Evolutionary conservation across 257 asterid species (phyloP), one percentile per base, ranked within the genome.

Genomic region (Solanum ossicruentum): DNA sequence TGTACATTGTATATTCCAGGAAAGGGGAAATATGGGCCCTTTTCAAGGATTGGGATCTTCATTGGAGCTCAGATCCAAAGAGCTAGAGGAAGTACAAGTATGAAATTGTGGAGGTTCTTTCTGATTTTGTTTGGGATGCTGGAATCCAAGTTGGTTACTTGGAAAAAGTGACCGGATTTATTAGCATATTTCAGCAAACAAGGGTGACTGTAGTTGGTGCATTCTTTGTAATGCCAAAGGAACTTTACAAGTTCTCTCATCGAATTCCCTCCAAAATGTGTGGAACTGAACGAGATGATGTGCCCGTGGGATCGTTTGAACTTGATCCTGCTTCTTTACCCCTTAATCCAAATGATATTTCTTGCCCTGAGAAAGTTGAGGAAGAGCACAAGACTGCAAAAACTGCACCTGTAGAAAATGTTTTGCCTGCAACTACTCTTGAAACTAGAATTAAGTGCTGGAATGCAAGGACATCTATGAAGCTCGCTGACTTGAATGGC

Each of bases 291-390:
- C 87, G 88, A 84, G 88, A 73, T 32, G 98, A 95, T 43, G 96
- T 94, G 36, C 96, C 97, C 1, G 85, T 28, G 63, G 98, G 92
- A 81, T 92, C 93, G 9, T 90, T 93, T 87, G 99, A 94, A 86
- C 98, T 94, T 3, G 99, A 96, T 89, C 93, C 97, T 80, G 93
- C 94, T 72, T 63, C 93, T 52, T 81, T 95, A 51, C 97, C 98
- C 81, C 36, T 54, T 51, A 82, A 90, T 88, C 90, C 88, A 3
- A 88, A 89, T 67, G 89, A 89, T 80, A 82, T 91, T 89, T 88
- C 61, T 87, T 89, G 82, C 85, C 94, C 93, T 52, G 84, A 82
- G 17, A 88, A 86, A 77, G 36, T 45, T 20, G 88, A 80, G 86
- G 85, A 79, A 49, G 15, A 75, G 5, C 7, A 17, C 21, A 75